Evolutionary conservation across 2,329 filamentous ascomycete species (phyloP), one percentile per base, ranked within the genome.

Genomic region (Pyrenophora graminea): DNA sequence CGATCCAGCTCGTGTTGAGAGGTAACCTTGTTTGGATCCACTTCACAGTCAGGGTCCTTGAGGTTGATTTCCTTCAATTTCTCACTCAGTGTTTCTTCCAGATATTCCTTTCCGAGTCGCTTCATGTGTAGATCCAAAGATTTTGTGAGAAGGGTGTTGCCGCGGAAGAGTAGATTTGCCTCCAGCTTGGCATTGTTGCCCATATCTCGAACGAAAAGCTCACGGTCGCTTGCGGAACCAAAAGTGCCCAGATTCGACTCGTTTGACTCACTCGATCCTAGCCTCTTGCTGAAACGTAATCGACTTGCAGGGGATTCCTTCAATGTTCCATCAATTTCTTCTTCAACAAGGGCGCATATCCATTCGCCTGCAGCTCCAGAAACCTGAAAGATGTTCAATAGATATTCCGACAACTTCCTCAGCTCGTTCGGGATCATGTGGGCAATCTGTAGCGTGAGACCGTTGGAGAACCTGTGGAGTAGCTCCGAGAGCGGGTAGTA

Each of bases 91-190:
- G 90, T 88, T 42, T 95, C 90, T 62, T 95, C 90, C 1, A 99
- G 77, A 64, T 96, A 99, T 61, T 97, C 92, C 61, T 91, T 93
- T 36, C 94, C 94, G 1, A 97, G 79, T 8, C 94, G 85, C 51
- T 91, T 89, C 94, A 99, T 97, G 71, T 99, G 92, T 52, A 91
- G 89, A 70, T 99, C 94, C 38, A 99, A 81, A 1, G 92, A 88
- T 71, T 97, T 95, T 0, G 94, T 99, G 23, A 97, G 81, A 8
- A 99, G 78, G 0, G 94, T 95, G 67, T 99, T 99, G 54, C 94
- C 94, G 30, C 94, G 85, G 75, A 99, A 99, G 3, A 99, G 83
- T 1, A 99, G 80, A 62, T 97, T 99, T 4, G 93, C 94, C 71
- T 99, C 94, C 38, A 90, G 85, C 21, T 90, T 87, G 3, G 91